Conservation (phyloP, 73 alveolate genomes). For the Paramecium caudatum region DNA sequence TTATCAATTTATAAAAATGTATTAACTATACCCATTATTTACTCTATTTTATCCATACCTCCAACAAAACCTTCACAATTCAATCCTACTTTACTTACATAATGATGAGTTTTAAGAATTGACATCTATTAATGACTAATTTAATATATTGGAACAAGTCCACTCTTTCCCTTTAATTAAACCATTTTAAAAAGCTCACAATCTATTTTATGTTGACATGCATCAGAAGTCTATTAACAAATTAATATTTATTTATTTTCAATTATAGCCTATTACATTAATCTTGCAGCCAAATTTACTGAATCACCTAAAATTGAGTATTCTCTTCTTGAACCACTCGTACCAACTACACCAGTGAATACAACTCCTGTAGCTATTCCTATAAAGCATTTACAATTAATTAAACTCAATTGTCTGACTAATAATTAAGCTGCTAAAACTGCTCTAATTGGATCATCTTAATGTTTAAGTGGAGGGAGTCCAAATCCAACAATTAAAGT, state of each 20-base stretch:
- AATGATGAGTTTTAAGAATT: slow-evolving; percentile 31
- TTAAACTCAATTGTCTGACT: slow-evolving; percentile 83
- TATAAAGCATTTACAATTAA: slow-evolving; percentile 86
- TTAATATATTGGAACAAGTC: slow-evolving; percentile 10
- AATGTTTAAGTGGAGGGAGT: slow-evolving; percentile 93
- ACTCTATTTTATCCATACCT: neutral
- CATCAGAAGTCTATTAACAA: slow-evolving; percentile 58
- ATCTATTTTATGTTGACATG: slow-evolving; percentile 13
- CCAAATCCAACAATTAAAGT: slow-evolving; percentile 96
- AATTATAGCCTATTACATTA: slow-evolving; percentile 79
- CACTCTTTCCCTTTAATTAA: slow-evolving; percentile 31
- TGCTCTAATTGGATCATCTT: slow-evolving; percentile 98
- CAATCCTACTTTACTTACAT: neutral
- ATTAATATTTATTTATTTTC: slow-evolving; percentile 53
- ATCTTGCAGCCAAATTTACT: slow-evolving; percentile 96
- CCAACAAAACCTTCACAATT: slow-evolving; percentile 33
- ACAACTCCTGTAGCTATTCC: slow-evolving; percentile 97
- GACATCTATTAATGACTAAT: neutral
- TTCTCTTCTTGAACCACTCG: slow-evolving; percentile 97
- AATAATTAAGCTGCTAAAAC: slow-evolving; percentile 87
- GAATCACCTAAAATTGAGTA: slow-evolving; percentile 96
- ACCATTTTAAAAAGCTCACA: slow-evolving; percentile 21
- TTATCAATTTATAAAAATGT: slow-evolving; percentile 37
- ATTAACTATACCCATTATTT: neutral
- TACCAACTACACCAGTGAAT: slow-evolving; percentile 97